A percentile compares a stretch with the other conserved stretches of the same genome.
These are phyloP conservation scores for Amanita muscaria DNA, from an alignment of 768 basidiomycete genomes.

Conservation along the genomic window DNA sequence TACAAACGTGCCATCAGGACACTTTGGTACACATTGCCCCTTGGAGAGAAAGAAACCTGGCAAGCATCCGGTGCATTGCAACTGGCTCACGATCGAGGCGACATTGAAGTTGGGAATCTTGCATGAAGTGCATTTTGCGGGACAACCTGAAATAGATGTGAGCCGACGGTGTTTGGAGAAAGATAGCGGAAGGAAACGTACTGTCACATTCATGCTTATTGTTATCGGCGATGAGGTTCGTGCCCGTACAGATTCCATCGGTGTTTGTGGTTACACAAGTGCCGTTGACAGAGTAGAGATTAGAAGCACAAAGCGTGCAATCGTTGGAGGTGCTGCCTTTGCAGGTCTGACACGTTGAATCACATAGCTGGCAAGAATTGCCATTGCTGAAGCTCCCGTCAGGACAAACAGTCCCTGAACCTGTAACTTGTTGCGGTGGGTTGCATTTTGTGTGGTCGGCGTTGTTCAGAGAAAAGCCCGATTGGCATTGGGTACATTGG, in stretches of 20 bases:
- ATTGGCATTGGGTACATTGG: constrained; percentile 59
- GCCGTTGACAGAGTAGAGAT: constrained; percentile 53
- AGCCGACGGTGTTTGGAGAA: constrained; percentile 7
- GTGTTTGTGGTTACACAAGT: constrained; percentile 55
- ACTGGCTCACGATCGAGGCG: constrained; percentile 52
- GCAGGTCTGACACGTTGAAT: constrained; percentile 60
- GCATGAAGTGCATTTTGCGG: constrained; percentile 69
- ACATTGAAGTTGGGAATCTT: constrained; percentile 60
- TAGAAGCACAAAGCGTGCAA: constrained; percentile 59
- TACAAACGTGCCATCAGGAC: constrained; percentile 67
- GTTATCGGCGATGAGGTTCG: constrained; percentile 65
- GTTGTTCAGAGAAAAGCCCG: constrained; percentile 55
- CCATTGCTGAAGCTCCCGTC: constrained; percentile 52
- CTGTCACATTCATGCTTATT: constrained; percentile 73
- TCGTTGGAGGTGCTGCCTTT: constrained; percentile 51
- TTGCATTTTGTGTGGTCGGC: constrained; percentile 60
- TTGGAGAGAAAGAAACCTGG: constrained; percentile 68
- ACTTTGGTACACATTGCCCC: constrained; percentile 59
- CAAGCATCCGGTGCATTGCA: constrained; percentile 71
- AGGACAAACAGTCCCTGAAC: constrained; percentile 51
- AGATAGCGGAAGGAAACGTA: constrained; percentile 24
- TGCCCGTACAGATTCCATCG: constrained; percentile 64
- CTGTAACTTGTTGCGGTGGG: constrained; percentile 40
- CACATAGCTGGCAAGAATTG: constrained; percentile 46
- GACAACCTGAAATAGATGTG: constrained; percentile 44